Percentiles rank a stretch among this genome's conserved stretches.
phyloP scores from a whole-genome alignment of 352 stramenopile species.

The Aphanomyces invadans region DNA sequence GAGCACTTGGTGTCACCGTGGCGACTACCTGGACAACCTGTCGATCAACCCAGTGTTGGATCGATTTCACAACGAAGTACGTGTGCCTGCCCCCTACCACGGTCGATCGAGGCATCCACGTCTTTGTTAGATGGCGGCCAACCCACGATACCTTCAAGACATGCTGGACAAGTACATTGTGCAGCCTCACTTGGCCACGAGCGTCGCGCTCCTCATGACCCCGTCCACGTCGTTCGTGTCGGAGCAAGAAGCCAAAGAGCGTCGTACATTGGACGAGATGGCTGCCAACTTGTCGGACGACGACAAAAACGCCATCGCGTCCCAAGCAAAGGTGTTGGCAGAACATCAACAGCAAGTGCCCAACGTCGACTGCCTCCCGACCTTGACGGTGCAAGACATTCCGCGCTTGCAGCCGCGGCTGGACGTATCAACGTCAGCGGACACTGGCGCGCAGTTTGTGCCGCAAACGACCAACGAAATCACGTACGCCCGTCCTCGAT shows the following conservation, averaged over 20 bases:
- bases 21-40: slow-evolving; percentile 55
- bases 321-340: slow-evolving; percentile 40
- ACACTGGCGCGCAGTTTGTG: slow-evolving; percentile 42
- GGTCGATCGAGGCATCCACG: neutral
- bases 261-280: neutral
- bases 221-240: slow-evolving; percentile 52
- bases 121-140: slow-evolving; percentile 33
- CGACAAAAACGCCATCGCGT: neutral
- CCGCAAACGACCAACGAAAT: slow-evolving; percentile 74
- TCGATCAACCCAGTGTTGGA: slow-evolving; percentile 60
- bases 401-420: slow-evolving; percentile 25
- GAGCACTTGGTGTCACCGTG: slow-evolving; percentile 60
- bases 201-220: slow-evolving; percentile 69
- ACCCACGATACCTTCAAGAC: slow-evolving; percentile 60
- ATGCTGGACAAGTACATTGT: slow-evolving; percentile 52
- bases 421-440: neutral
- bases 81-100: too few species aligned
- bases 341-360: slow-evolving; percentile 42
- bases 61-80: slow-evolving; percentile 39
- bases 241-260: slow-evolving; percentile 39
- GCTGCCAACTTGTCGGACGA: neutral
- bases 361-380: slow-evolving; percentile 65
- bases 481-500: slow-evolving; percentile 46
- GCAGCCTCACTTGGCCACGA: slow-evolving; percentile 35
- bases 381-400: slow-evolving; percentile 62